Evolutionary conservation across 768 basidiomycete species (phyloP), one percentile per base, ranked within the genome.

Genomic region (Suillus americanus): DNA sequence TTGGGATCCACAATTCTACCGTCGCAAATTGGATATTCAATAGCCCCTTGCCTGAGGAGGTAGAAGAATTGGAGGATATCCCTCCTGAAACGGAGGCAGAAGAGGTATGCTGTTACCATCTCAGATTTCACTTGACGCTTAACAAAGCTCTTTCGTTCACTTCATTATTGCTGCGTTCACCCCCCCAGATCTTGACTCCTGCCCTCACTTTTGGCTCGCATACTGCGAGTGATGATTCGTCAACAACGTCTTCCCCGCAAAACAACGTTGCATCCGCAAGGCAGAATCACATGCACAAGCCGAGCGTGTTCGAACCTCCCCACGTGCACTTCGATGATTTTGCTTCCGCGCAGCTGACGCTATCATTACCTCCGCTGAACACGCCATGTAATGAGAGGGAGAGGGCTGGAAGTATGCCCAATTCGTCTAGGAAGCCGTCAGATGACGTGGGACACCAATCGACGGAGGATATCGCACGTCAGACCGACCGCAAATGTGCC

Each of bases 1-100:
- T 92, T 14, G 90, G 90, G 3, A 72, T 91, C 23, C 81, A 76
- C 40, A 89, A 84, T 66, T 79, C 82, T 20, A 80, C 85, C 33
- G 85, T 91, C 23, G 83, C 88, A 6, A 79, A 87, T 65, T 90
- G 90, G 87, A 89, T 92, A 72, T 91, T 91, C 74, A 86, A 84
- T 64, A 85, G 88, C 54, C 76, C 86, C 1, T 68, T 85, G 33
- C 78, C 80, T 48, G 88, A 84, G 65, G 88, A 87, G 63, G 84
- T 85, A 18, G 87, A 87, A 60, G 81, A 80, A 61, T 4, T 37
- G 2, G 80, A 71, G 20, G 60, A 64, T 41, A 53, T 62, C 45
- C 68, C 67, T 20, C 69, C 63, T 40, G 66, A 66, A 20, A 69
- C 53, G 8, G 64, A 74, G 20, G 55, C 66, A 33, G 66, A 67